Conservation (phyloP, 2,329 filamentous ascomycete genomes). For the Monilinia aucupariae region DNA sequence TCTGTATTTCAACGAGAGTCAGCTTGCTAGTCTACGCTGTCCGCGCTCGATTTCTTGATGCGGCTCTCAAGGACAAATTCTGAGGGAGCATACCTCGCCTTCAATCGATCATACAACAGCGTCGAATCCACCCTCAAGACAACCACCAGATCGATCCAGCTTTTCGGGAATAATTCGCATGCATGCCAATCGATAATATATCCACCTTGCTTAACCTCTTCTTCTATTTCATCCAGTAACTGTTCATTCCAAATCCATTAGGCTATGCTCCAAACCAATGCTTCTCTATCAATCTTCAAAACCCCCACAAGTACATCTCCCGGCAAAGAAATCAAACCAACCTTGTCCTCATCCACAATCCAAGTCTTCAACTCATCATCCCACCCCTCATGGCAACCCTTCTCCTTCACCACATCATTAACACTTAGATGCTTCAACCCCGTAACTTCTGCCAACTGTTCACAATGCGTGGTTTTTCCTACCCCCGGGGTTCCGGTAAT, state of each 20-base stretch:
- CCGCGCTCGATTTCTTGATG: neutral
- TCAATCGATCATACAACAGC: conserved; percentile 77
- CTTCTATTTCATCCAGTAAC: conserved; percentile 85
- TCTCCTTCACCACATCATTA: conserved; percentile 87
- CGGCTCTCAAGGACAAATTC: neutral
- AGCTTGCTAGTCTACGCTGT: neutral
- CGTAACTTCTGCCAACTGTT: conserved; percentile 69
- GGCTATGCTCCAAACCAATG: neutral
- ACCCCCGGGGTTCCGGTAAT: conserved; percentile 93
- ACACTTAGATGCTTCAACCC: conserved; percentile 79
- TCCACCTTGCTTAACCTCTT: conserved; percentile 71
- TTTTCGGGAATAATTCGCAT: conserved; percentile 87
- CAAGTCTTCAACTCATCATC: conserved; percentile 81
- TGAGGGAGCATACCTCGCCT: conserved; percentile 50
- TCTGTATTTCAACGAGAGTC: conserved; percentile 38
- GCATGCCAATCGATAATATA: conserved; percentile 97
- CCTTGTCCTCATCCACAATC: conserved; percentile 93
- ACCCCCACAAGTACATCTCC: neutral
- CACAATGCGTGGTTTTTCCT: conserved; percentile 90
- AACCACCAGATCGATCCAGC: conserved; percentile 92
- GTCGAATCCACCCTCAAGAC: conserved; percentile 79
- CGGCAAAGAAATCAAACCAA: neutral
- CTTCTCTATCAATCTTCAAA: neutral
- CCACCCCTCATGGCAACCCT: conserved; percentile 79
- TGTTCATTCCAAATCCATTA: conserved; percentile 35